Evolutionary conservation across 129 eudicot species (phyloP), one percentile per base, ranked within the genome.

Genomic region (Lonicera japonica): DNA sequence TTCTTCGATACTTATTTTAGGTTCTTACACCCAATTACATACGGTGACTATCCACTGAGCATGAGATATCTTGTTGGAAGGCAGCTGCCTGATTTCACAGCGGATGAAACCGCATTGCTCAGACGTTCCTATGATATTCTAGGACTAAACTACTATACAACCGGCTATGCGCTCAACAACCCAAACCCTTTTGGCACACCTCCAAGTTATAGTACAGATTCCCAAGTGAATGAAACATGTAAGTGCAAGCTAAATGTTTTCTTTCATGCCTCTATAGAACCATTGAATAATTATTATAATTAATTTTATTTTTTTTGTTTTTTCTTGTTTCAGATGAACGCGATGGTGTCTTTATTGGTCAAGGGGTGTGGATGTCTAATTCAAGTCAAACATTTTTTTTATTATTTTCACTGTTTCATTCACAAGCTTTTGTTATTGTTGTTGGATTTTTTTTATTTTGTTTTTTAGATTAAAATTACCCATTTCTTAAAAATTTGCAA

Each of bases 81-180:
- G 0, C 69, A 77, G 17, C 48, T 79, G 57, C 80, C 80, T 3
- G 53, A 65, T 25, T 79, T 79, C 57, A 39, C 68, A 4, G 11
- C 54, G 50, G 63, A 64, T 11, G 56, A 79, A 21, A 34, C 58
- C 8, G 34, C 47, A 21, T 25, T 60, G 70, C 34, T 79, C 19
- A 69, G 64, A 22, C 71, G 77, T 11, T 79, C 84, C 0, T 23
- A 29, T 5, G 83, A 73, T 58, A 75, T 75, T 52, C 56, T 80
- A 4, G 85, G 85, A 11, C 8, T 80, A 16, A 80, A 75, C 54
- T 70, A 74, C 45, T 80, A 75, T 46, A 66, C 70, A 5, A 61
- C 75, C 36, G 36, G 39, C 11, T 80, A 75, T 58, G 85, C 81
- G 5, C 25, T 66, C 1, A 0, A 57, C 39, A 18, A 20, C 1